Conservation (phyloP, 73 alveolate species). For the Tetrahymena malaccensis region DNA sequence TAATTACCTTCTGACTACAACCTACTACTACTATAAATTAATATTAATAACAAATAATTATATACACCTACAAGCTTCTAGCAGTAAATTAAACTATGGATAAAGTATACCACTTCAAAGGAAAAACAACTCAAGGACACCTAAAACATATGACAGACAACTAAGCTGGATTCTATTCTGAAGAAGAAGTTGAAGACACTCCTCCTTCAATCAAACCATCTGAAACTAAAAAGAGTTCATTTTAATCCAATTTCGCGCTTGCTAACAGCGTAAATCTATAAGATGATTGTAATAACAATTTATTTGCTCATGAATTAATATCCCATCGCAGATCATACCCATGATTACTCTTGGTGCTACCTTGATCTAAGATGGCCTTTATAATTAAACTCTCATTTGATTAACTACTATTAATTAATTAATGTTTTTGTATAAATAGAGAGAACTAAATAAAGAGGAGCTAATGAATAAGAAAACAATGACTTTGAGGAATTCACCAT, state of each 20-base stretch:
- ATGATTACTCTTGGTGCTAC: neutral
- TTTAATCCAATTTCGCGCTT: neutral
- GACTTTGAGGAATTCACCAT: neutral
- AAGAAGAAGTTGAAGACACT: neutral
- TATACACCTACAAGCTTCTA: neutral
- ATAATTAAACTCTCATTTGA: too few species aligned
- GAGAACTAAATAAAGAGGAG: neutral
- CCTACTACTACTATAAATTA: neutral
- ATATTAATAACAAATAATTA: neutral
- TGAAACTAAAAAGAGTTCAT: neutral
- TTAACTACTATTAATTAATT: too few species aligned
- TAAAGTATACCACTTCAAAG: neutral
- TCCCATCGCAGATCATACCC: neutral
- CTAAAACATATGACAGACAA: neutral
- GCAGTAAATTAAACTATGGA: neutral
- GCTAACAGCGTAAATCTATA: neutral
- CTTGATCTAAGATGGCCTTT: neutral
- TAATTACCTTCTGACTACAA: neutral
- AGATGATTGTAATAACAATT: neutral
- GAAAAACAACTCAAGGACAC: neutral
- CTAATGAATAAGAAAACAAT: neutral
- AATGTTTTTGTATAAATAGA: neutral
- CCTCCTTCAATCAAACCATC: neutral
- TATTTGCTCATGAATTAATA: neutral
- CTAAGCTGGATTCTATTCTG: neutral